These are phyloP conservation scores for Lepiota brunneoincarnata DNA, from an alignment of 768 basidiomycete genomes.

Conservation along the genomic window DNA sequence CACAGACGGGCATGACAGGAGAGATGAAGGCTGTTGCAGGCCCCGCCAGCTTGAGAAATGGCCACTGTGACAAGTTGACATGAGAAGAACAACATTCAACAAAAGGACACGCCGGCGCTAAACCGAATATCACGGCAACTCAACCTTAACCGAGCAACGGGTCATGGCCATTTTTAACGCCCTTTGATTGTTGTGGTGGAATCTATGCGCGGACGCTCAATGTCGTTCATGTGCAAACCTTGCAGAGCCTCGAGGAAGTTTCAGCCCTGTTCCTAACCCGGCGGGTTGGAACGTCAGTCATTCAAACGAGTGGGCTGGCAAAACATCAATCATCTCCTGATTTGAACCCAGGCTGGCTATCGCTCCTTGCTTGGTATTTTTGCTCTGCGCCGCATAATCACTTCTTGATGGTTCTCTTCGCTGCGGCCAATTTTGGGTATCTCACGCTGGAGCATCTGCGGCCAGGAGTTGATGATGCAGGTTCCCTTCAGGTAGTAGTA, in stretches of 20 bases:
- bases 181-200: background rate
- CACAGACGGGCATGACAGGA: background rate
- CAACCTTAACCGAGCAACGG: constrained; percentile 1
- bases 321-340: background rate
- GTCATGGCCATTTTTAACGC: background rate
- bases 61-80: constrained; percentile 9
- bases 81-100: background rate
- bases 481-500: background rate
- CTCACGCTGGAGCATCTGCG: background rate
- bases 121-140: constrained; percentile 6
- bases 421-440: background rate
- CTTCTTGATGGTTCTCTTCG: background rate
- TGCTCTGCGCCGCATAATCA: background rate
- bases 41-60: background rate
- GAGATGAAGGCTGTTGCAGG: background rate
- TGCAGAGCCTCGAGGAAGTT: no score
- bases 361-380: background rate
- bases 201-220: background rate
- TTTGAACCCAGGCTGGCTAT: constrained; percentile 1
- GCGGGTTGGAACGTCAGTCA: no score
- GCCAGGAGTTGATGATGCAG: no score
- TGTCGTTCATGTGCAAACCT: no score
- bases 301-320: no score
- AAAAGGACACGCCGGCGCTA: background rate
- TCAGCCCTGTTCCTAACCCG: no score